Conservation (phyloP, 1,284 basidiomycete genomes). For the Xerocomus minutiporus region DNA sequence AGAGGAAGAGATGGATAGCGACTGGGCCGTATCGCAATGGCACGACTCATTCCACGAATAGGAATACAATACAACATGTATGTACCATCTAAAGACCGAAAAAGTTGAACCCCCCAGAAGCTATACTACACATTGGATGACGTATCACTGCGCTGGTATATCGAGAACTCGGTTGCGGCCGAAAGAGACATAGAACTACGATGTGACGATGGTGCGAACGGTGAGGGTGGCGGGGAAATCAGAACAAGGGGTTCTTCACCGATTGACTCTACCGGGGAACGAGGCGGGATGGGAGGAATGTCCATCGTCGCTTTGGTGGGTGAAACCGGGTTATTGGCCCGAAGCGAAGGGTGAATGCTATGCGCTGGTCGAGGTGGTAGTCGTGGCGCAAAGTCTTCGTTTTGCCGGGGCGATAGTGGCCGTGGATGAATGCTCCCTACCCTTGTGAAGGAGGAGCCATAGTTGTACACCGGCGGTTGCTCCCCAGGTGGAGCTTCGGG, state of each 20-base stretch:
- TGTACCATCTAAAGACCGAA: constrained; percentile 1
- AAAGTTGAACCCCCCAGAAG: constrained; percentile 1
- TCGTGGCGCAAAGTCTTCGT: constrained; percentile 68
- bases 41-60: constrained; percentile 28
- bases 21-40: constrained; percentile 33
- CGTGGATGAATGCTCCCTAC: constrained; percentile 44
- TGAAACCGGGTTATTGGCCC: constrained; percentile 40
- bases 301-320: constrained; percentile 36
- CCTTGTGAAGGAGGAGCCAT: constrained; percentile 65
- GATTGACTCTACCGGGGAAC: constrained; percentile 15
- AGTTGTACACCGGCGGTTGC: constrained; percentile 48
- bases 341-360: constrained; percentile 73
- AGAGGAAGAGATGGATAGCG: constrained; percentile 33
- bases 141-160: constrained; percentile 11
- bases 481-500: constrained; percentile 65
- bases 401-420: constrained; percentile 30
- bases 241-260: constrained; percentile 8
- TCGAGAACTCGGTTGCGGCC: constrained; percentile 4
- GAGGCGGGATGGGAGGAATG: constrained; percentile 28
- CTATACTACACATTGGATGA: constrained; percentile 16
- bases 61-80: constrained; percentile 7
- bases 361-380: constrained; percentile 63
- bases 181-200: constrained; percentile 16
- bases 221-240: constrained; percentile 30
- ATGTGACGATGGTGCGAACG: constrained; percentile 20